phyloP scores from a whole-genome alignment of 2,329 filamentous ascomycete genomes.

The Stagonosporopsis cucurbitacearum region DNA sequence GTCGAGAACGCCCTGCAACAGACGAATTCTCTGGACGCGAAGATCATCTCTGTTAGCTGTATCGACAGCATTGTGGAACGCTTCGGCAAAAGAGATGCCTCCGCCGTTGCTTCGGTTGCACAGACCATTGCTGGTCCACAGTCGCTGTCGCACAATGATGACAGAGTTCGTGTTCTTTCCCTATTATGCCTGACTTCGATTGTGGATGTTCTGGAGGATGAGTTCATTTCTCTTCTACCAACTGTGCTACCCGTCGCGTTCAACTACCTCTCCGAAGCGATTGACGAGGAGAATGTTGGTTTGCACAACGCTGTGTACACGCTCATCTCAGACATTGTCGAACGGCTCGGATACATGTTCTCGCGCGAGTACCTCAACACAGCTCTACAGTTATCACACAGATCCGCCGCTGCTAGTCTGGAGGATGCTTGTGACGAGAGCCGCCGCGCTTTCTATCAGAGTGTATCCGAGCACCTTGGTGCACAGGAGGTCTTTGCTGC shows the following conservation, averaged over 20 bases:
- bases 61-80: constrained; percentile 93
- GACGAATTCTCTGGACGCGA: constrained; percentile 74
- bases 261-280: constrained; percentile 70
- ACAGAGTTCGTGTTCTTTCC: constrained; percentile 79
- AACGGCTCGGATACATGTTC: constrained; percentile 89
- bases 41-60: constrained; percentile 85
- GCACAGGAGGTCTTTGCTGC: constrained; percentile 77
- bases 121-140: constrained; percentile 76
- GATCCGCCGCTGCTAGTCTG: constrained; percentile 69
- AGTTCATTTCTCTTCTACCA: constrained; percentile 83
- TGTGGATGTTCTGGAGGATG: constrained; percentile 85
- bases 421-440: constrained; percentile 68
- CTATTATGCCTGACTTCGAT: constrained; percentile 87
- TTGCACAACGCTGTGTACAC: constrained; percentile 84
- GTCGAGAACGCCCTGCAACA: constrained; percentile 78
- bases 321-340: constrained; percentile 78
- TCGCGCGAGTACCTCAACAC: constrained; percentile 75
- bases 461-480: constrained; percentile 79
- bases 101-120: constrained; percentile 76
- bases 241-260: constrained; percentile 75
- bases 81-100: constrained; percentile 89
- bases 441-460: constrained; percentile 71
- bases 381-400: constrained; percentile 74
- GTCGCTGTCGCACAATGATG: constrained; percentile 77
- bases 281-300: constrained; percentile 62